A percentile compares a stretch with the other conserved stretches of the same genome.
Conservation (phyloP, 2,329 filamentous ascomycete species). For the Fusarium nisikadoi region DNA sequence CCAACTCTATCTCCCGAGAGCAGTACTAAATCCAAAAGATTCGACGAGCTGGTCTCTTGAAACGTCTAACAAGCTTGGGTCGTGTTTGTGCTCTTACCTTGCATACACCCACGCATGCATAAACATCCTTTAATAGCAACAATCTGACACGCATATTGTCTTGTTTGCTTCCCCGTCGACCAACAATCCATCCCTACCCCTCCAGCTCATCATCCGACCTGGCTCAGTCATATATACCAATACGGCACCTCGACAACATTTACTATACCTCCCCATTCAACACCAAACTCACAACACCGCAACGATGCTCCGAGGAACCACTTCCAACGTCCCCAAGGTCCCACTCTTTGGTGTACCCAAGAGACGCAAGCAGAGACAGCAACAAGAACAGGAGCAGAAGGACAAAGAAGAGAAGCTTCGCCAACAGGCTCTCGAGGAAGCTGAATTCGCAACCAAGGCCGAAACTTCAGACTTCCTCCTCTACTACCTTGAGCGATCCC, state of each 20-base stretch:
- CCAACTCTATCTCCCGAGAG: not conserved
- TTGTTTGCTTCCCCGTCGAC: constrained; percentile 21
- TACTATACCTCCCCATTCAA: not conserved
- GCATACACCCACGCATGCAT: constrained; percentile 20
- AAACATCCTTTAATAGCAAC: constrained; percentile 27
- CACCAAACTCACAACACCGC: constrained; percentile 7
- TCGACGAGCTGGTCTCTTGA: constrained; percentile 35
- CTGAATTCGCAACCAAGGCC: constrained; percentile 46
- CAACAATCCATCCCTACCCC: constrained; percentile 16
- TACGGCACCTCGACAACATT: not conserved
- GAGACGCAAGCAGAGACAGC: constrained; percentile 43
- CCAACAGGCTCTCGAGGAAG: constrained; percentile 43
- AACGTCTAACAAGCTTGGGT: constrained; percentile 21
- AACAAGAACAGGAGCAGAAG: constrained; percentile 38
- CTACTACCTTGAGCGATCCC: constrained; percentile 47
- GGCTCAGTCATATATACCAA: not conserved
- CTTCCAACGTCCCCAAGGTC: constrained; percentile 32
- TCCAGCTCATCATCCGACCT: constrained; percentile 17
- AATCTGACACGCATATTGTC: constrained; percentile 34
- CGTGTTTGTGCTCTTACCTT: constrained; percentile 28
- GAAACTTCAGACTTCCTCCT: constrained; percentile 49
- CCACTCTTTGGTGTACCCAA: constrained; percentile 42
- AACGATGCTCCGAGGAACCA: constrained; percentile 38
- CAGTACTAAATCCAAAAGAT: not conserved
- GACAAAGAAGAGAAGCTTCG: constrained; percentile 37